Percentiles rank a stretch among this genome's conserved stretches.
These are phyloP conservation scores for Neurospora sp. DNA, from an alignment of 2,329 filamentous ascomycete genomes.

Conservation along the genomic window DNA sequence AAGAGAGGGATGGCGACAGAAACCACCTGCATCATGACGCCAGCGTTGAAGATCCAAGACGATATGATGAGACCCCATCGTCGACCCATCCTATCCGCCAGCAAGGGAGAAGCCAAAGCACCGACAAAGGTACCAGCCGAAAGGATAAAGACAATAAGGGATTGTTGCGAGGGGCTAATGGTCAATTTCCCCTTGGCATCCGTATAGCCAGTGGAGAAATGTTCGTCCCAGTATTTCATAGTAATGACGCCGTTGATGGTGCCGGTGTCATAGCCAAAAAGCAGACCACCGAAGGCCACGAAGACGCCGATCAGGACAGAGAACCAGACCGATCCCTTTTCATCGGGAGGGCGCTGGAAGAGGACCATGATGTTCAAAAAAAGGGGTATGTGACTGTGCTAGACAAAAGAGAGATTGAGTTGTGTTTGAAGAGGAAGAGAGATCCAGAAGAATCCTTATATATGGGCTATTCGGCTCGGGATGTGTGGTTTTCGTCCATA, in stretches of 20 bases:
- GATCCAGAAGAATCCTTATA: not conserved
- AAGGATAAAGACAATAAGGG: conserved; percentile 63
- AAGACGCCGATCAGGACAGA: conserved; percentile 12
- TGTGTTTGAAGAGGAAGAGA: not conserved
- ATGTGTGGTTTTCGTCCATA: not conserved
- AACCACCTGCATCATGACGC: conserved; percentile 57
- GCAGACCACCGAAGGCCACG: conserved; percentile 15
- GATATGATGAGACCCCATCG: conserved; percentile 53
- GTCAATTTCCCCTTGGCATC: conserved; percentile 32
- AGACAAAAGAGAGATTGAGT: not conserved
- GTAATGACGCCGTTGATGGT: conserved; percentile 17
- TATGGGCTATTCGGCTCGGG: not conserved
- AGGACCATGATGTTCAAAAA: not conserved
- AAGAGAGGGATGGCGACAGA: conserved; percentile 54
- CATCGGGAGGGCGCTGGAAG: conserved; percentile 5
- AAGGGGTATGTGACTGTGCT: not conserved
- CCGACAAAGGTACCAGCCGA: conserved; percentile 72
- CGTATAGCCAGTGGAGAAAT: conserved; percentile 43
- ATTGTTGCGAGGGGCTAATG: conserved; percentile 45
- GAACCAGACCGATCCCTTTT: conserved; percentile 5
- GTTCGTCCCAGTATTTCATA: conserved; percentile 35
- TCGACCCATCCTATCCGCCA: conserved; percentile 59
- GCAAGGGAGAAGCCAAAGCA: conserved; percentile 48
- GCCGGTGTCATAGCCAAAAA: conserved; percentile 17
- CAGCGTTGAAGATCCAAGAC: conserved; percentile 54